Evolutionary conservation across 2,329 filamentous ascomycete genomes (phyloP).

Genomic region (Penicillium paneum): DNA sequence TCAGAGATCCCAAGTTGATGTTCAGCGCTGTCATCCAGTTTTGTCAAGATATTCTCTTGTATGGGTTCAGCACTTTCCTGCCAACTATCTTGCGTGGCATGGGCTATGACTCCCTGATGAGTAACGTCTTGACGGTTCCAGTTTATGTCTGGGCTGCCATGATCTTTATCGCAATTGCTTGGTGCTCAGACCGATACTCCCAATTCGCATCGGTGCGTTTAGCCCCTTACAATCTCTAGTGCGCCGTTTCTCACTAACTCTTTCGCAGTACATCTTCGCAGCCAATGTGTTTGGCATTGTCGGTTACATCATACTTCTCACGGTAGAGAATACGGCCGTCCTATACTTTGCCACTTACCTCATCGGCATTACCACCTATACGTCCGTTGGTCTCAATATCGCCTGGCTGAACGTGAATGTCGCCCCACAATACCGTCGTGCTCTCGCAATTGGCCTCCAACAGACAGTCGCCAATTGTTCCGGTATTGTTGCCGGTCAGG

Average conservation of each 20-base stretch:
- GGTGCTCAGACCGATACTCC: constrained; percentile 44
- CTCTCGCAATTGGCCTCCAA: constrained; percentile 47
- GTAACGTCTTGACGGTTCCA: constrained; percentile 56
- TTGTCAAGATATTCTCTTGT: constrained; percentile 52
- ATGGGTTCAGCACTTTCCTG: constrained; percentile 59
- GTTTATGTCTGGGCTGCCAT: constrained; percentile 54
- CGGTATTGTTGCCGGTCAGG: constrained; percentile 49
- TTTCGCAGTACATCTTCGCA: constrained; percentile 32
- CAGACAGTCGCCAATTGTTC: constrained; percentile 50
- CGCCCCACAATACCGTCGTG: constrained; percentile 49
- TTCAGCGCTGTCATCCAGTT: constrained; percentile 52
- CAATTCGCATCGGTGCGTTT: constrained; percentile 27
- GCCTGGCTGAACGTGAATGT: constrained; percentile 52
- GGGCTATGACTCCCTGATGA: constrained; percentile 51
- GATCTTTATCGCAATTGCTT: constrained; percentile 43
- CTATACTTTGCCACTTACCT: constrained; percentile 53
- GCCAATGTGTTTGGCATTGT: constrained; percentile 47
- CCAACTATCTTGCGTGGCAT: constrained; percentile 55
- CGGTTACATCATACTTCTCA: constrained; percentile 51
- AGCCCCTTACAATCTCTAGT: neutral
- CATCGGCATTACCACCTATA: constrained; percentile 49
- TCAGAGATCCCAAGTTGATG: constrained; percentile 51
- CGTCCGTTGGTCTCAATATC: constrained; percentile 46
- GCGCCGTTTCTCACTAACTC: constrained; percentile 6
- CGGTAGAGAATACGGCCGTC: constrained; percentile 49